A percentile compares a stretch with the other conserved stretches of the same genome.
Evolutionary conservation across 140 eudicot species (phyloP).

Genomic region (Senecio squalidus): DNA sequence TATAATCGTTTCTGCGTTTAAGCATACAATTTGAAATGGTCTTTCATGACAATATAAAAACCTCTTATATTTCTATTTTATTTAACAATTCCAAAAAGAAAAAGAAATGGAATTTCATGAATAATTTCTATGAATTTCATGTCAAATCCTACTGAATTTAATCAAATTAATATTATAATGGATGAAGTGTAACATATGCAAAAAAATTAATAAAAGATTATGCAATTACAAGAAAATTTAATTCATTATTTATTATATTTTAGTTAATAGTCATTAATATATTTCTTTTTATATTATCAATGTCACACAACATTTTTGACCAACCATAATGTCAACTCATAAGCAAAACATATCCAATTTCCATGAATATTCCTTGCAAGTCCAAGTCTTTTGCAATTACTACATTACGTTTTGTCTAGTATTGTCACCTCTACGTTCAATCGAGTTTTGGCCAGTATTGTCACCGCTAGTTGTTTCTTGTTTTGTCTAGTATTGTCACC

Average conservation of each 20-base stretch:
- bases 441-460: not conserved
- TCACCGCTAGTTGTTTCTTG: not conserved
- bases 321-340: constrained; percentile 20
- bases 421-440: too few relatives aligned
- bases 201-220: not conserved
- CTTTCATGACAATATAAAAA: not conserved
- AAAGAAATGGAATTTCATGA: not conserved
- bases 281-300: too few relatives aligned
- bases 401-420: too few relatives aligned
- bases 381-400: constrained; percentile 15
- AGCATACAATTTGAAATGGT: not conserved
- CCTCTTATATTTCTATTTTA: not conserved
- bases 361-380: constrained; percentile 9
- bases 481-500: not conserved
- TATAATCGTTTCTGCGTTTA: too few relatives aligned
- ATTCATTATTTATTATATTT: too few relatives aligned
- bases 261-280: not conserved
- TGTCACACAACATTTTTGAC: too few relatives aligned
- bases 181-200: not conserved
- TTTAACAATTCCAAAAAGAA: not conserved
- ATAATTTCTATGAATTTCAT: not conserved
- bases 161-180: not conserved
- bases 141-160: too few relatives aligned
- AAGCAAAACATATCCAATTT: constrained; percentile 7
- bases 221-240: too few relatives aligned